Evolutionary conservation across 768 basidiomycete species (phyloP).

Genomic region (Lepiota brunneoincarnata): DNA sequence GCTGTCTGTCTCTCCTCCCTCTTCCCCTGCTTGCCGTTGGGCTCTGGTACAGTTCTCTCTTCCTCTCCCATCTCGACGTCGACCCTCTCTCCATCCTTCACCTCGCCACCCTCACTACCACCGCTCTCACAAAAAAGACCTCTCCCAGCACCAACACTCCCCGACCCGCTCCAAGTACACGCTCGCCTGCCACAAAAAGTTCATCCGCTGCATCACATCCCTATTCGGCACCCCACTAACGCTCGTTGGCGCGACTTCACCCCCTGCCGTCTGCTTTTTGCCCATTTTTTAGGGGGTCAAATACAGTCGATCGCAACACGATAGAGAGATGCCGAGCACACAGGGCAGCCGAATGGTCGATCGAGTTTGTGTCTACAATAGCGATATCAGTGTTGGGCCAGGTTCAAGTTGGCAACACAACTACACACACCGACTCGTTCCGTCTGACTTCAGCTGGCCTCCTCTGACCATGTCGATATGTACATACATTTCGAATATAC

Average conservation of each 20-base stretch:
- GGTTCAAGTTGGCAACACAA: too few species aligned
- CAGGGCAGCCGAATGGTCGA: neutral
- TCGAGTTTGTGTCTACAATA: neutral
- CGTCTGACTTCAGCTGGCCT: too few species aligned
- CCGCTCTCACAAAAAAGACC: neutral
- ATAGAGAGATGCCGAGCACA: neutral
- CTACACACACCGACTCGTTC: too few species aligned
- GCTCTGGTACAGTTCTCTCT: neutral
- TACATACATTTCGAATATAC: too few species aligned
- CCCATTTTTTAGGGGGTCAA: neutral
- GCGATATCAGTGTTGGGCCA: too few species aligned
- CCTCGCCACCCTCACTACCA: neutral
- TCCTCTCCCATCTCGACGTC: neutral
- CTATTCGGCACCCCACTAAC: constrained; percentile 58
- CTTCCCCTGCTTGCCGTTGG: neutral
- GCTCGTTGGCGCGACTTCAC: constrained; percentile 31
- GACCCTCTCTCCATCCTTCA: neutral
- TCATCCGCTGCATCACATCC: constrained; percentile 80
- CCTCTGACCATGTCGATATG: too few species aligned
- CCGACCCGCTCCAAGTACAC: constrained; percentile 44
- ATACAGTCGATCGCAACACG: neutral
- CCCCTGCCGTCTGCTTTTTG: neutral
- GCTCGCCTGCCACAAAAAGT: constrained; percentile 84
- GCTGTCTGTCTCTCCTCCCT: neutral
- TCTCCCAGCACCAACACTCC: neutral